A percentile compares a stretch with the other conserved stretches of the same genome.
Evolutionary conservation across 2,329 filamentous ascomycete species (phyloP).

Genomic region (Rhynchosporium graminicola): DNA sequence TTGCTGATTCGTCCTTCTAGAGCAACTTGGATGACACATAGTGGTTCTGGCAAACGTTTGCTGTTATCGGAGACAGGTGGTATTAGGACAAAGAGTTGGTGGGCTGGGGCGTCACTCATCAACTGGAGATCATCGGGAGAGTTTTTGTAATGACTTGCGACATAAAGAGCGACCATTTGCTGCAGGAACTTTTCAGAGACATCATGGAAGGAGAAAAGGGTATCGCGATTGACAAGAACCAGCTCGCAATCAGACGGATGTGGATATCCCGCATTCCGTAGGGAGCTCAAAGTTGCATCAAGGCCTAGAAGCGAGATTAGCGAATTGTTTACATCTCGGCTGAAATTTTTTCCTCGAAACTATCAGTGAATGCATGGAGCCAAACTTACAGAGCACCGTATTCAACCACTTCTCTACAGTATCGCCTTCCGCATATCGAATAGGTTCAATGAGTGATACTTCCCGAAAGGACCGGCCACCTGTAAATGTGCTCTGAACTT

Average conservation of each 20-base stretch:
- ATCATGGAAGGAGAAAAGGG: constrained; percentile 95
- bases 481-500: constrained; percentile 57
- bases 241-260: constrained; percentile 91
- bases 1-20: constrained; percentile 94
- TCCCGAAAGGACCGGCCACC: constrained; percentile 83
- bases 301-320: constrained; percentile 46
- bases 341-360: too few relatives aligned
- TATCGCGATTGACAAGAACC: constrained; percentile 92
- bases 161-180: constrained; percentile 97
- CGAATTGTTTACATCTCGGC: not conserved
- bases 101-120: constrained; percentile 96
- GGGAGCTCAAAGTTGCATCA: constrained; percentile 70
- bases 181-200: constrained; percentile 97
- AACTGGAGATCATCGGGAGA: constrained; percentile 97
- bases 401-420: constrained; percentile 96
- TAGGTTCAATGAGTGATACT: constrained; percentile 90
- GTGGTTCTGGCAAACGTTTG: constrained; percentile 81
- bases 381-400: constrained; percentile 68
- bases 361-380: too few relatives aligned
- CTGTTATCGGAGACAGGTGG: constrained; percentile 78
- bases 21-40: constrained; percentile 92
- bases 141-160: constrained; percentile 98
- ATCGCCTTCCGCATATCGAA: constrained; percentile 90
- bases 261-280: constrained; percentile 63
- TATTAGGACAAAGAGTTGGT: constrained; percentile 93